Conservation (phyloP, 768 basidiomycete species). For the Collybia sordida region DNA sequence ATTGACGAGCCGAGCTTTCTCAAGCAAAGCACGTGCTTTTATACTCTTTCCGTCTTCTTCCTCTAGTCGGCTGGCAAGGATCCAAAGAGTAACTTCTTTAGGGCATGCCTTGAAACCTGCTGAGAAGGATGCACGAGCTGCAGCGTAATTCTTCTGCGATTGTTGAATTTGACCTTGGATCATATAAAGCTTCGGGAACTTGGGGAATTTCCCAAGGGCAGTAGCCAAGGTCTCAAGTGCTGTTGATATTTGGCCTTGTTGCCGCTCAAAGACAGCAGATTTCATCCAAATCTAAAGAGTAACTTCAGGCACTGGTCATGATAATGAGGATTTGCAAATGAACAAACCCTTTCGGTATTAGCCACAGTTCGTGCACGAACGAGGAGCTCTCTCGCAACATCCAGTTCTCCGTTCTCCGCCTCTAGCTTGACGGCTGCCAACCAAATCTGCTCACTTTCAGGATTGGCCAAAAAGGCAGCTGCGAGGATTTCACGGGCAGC, state of each 20-base stretch:
- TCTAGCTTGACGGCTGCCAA: conserved; percentile 96
- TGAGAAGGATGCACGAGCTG: conserved; percentile 79
- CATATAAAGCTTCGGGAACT: conserved; percentile 94
- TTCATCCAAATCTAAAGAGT: conserved; percentile 94
- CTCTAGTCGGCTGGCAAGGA: conserved; percentile 85
- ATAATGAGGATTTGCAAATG: conserved; percentile 20
- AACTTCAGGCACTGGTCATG: conserved; percentile 5
- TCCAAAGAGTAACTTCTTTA: conserved; percentile 84
- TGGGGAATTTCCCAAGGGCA: conserved; percentile 83
- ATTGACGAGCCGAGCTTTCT: conserved; percentile 85
- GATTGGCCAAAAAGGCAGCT: conserved; percentile 89
- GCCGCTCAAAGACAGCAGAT: conserved; percentile 91
- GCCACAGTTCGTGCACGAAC: conserved; percentile 88
- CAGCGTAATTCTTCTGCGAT: conserved; percentile 52
- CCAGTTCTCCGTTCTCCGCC: conserved; percentile 90
- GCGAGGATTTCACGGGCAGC: conserved; percentile 90
- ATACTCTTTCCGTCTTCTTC: conserved; percentile 91
- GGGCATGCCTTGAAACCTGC: conserved; percentile 86
- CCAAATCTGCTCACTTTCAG: conserved; percentile 98
- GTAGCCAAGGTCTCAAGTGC: conserved; percentile 75
- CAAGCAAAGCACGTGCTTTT: conserved; percentile 86
- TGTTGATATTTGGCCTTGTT: conserved; percentile 71
- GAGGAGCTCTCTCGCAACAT: conserved; percentile 82
- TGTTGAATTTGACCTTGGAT: conserved; percentile 93
- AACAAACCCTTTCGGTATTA: conserved; percentile 91